Evolutionary conservation across 1,284 basidiomycete genomes (phyloP).

Genomic region (Ustilago cynodontis): DNA sequence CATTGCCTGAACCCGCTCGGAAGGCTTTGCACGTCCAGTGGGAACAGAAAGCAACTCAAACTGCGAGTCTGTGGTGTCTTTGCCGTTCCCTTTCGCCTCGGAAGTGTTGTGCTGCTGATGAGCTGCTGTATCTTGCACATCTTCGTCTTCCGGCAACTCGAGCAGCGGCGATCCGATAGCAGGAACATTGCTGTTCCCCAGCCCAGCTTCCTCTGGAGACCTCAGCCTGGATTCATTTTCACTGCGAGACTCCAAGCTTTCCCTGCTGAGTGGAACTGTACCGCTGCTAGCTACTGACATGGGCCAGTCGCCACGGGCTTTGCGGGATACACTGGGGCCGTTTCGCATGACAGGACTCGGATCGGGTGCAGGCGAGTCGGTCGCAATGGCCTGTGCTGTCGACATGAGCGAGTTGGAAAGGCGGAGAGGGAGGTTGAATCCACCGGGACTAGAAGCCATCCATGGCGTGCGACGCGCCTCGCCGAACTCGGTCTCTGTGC

Average conservation of each 20-base stretch:
- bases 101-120: no score
- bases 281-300: slow-evolving; percentile 42
- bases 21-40: slow-evolving; percentile 14
- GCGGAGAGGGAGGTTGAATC: slow-evolving; percentile 44
- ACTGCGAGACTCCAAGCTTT: slow-evolving; percentile 20
- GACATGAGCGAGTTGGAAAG: slow-evolving; percentile 46
- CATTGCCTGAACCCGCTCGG: slow-evolving; percentile 43
- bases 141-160: slow-evolving; percentile 31
- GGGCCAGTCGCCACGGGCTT: slow-evolving; percentile 40
- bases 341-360: slow-evolving; percentile 19
- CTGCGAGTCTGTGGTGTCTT: not conserved
- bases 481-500: slow-evolving; percentile 45
- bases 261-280: slow-evolving; percentile 16
- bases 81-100: not conserved
- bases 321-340: slow-evolving; percentile 13
- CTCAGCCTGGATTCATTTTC: slow-evolving; percentile 22
- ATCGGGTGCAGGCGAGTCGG: slow-evolving; percentile 24
- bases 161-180: slow-evolving; percentile 30
- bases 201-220: slow-evolving; percentile 22
- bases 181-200: not conserved
- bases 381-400: slow-evolving; percentile 14
- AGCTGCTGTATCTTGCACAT: slow-evolving; percentile 2
- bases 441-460: slow-evolving; percentile 35
- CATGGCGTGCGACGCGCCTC: slow-evolving; percentile 39
- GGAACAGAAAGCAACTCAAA: slow-evolving; percentile 29